Base-by-base conservation (phyloP, 2,329 filamentous ascomycete genomes). In the Aureobasidium sp. region DNA sequence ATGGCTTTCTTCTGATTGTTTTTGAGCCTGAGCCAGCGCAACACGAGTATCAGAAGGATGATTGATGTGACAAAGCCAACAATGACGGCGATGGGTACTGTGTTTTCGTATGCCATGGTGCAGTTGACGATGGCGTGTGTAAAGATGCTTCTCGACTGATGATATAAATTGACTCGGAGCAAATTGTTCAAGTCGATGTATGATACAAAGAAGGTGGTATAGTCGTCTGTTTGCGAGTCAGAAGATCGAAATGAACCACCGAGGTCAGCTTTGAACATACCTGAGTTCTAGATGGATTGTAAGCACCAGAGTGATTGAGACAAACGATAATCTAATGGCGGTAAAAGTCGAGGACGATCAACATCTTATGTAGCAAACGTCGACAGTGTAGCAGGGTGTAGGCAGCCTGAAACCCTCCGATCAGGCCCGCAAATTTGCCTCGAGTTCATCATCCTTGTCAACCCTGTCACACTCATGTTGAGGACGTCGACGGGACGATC, bases 391-490 rank as follows among this genome's bases (percentile, higher is more conserved):
- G 27, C 29, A 5, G 31, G 59, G 23, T 29, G 58, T 23, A 61
- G 58, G 58, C 36, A 61, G 47, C 59, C 59, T 62, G 59, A 62
- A 62, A 62, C 59, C 58, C 43, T 61, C 23, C 25, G 25, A 38
- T 40, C 58, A 62, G 47, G 36, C 43, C 59, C 59, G 47, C 48
- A 62, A 62, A 62, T 62, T 53, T 62, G 59, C 59, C 18, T 38
- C 51, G 36, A 53, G 20, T 50, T 48, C 33, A 62, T 23, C 31
- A 53, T 50, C 47, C 47, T 62, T 53, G 59, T 38, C 51, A 51
- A 25, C 29, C 47, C 50, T 27, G 38, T 53, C 47, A 36, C 25
- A 53, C 7, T 45, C 33, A 9, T 62, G 48, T 53, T 62, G 59
- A 27, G 43, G n/a, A n/a, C 25, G 7, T 53, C 18, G 48, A 36